Evolutionary conservation across 768 basidiomycete species (phyloP), one percentile per base, ranked within the genome.

Genomic region (Chalciporus sphaerocephalus): DNA sequence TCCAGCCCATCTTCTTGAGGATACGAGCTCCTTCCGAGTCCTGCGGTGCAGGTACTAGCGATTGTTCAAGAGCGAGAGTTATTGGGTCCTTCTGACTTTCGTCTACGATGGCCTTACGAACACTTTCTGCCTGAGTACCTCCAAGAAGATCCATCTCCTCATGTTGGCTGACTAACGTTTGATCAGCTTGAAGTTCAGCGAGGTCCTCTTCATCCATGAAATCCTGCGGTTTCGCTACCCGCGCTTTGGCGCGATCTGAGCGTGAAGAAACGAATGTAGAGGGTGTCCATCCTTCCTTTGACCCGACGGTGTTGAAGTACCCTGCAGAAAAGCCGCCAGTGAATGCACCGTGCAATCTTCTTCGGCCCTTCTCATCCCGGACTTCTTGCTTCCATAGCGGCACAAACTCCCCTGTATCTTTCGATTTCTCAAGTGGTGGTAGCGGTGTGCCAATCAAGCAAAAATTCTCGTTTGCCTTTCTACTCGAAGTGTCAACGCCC

Each of bases 121-220:
- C 50, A 30, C 65, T 59, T 50, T 79, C 82, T 0, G 70, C 68
- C 52, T 76, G 71, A 2, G 79, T 79, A 0, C 75, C 76, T n/a
- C 76, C 80, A 0, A 79, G 62, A 35, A 83, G 67, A 53, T 86
- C 81, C 76, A 85, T 85, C 53, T 87, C 78, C 27, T 94, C 87
- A 11, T 84, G 83, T 28, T 84, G 87, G 58, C 89, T 85, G 4
- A 92, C 79, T 8, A 96, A 64, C 16, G 76, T 80, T 54, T 83
- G 74, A 53, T 78, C 80, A 32, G 92, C 90, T 25, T 76, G 79
- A 48, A 87, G 65, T 50, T 91, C 91, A 36, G 87, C 82, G 13
- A 97, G 71, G 63, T 98, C 96, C 67, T 99, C 96, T 34, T 97
- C 96, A 68, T 99, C 96, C 96, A 99, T 98, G 61, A 91, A 98